Percentiles rank a stretch among this genome's conserved stretches.
Conservation (phyloP, 1,284 basidiomycete genomes). For the Ustilago crameri region DNA sequence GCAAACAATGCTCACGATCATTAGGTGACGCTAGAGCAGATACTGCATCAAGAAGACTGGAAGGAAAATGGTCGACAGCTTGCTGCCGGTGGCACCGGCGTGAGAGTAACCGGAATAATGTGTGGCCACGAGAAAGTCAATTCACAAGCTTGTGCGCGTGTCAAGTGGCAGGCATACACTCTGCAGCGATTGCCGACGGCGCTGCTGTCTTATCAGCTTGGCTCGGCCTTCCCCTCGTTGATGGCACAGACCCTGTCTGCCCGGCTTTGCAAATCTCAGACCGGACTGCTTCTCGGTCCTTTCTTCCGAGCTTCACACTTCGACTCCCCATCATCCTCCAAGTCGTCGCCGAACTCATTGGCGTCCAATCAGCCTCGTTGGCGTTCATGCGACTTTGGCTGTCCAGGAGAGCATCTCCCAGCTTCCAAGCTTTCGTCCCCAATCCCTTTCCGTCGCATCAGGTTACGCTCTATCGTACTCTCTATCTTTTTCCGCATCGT, state of each 20-base stretch:
- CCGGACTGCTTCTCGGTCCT: background rate
- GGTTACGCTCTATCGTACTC: background rate
- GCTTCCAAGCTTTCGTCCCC: background rate
- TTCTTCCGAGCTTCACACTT: background rate
- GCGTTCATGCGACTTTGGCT: slow-evolving; percentile 25
- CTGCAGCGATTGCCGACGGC: too few species aligned
- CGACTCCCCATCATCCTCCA: too few species aligned
- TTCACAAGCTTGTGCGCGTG: too few species aligned
- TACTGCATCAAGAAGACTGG: too few species aligned
- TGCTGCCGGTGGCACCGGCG: too few species aligned
- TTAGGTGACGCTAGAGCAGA: too few species aligned
- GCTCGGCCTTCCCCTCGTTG: slow-evolving; percentile 1
- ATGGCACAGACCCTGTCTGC: slow-evolving; percentile 1
- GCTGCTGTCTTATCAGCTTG: slow-evolving; percentile 1
- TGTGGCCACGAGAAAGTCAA: too few species aligned
- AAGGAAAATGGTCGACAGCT: too few species aligned
- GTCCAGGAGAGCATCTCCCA: slow-evolving; percentile 13
- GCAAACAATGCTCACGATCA: too few species aligned
- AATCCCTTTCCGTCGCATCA: background rate
- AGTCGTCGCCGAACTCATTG: background rate
- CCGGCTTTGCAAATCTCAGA: background rate
- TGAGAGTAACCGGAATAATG: too few species aligned
- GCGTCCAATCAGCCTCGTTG: slow-evolving; percentile 1
- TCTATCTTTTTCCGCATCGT: background rate
- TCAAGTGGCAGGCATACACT: too few species aligned